These are phyloP conservation scores for Neurospora tetrasperma DNA, from an alignment of 495 filamentous ascomycete genomes.

Conservation along the genomic window DNA sequence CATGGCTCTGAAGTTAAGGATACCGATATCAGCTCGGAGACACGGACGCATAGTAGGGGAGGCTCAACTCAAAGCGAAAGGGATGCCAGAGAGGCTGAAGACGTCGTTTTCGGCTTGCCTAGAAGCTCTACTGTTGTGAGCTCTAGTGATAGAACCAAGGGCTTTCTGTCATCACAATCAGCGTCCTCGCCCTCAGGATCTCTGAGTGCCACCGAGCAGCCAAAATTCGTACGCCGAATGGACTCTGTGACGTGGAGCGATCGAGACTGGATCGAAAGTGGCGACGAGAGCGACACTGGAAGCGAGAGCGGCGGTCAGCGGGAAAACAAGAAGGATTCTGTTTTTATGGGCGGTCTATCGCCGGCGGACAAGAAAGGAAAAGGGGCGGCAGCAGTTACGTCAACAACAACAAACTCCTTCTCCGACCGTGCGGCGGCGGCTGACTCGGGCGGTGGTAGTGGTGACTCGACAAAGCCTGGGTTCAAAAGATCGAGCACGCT, in stretches of 20 bases:
- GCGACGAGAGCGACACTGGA: slow-evolving; percentile 37
- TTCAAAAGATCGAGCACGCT: slow-evolving; percentile 9
- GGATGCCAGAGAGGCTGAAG: slow-evolving; percentile 14
- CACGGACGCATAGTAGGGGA: not conserved
- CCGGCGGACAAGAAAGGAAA: slow-evolving; percentile 7
- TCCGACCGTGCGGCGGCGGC: not conserved
- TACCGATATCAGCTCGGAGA: slow-evolving; percentile 4
- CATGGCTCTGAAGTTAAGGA: slow-evolving; percentile 30
- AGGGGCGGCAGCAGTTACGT: not conserved
- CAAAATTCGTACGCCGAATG: slow-evolving; percentile 18
- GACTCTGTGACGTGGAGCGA: slow-evolving; percentile 45
- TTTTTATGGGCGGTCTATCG: slow-evolving; percentile 1
- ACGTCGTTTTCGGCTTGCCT: slow-evolving; percentile 2
- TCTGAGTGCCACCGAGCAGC: slow-evolving; percentile 9
- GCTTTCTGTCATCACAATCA: slow-evolving; percentile 2
- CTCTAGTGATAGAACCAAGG: slow-evolving; percentile 2
- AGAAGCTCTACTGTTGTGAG: not conserved
- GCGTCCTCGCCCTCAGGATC: slow-evolving; percentile 7
- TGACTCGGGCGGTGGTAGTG: not conserved
- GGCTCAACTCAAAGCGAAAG: slow-evolving; percentile 7
- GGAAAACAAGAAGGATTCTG: slow-evolving; percentile 5
- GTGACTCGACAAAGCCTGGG: not conserved
- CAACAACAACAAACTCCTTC: not conserved
- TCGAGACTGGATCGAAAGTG: slow-evolving; percentile 41
- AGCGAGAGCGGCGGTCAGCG: slow-evolving; percentile 7